Base-by-base conservation (phyloP, 345 rosid genomes). In the Syzygium aromaticum region DNA sequence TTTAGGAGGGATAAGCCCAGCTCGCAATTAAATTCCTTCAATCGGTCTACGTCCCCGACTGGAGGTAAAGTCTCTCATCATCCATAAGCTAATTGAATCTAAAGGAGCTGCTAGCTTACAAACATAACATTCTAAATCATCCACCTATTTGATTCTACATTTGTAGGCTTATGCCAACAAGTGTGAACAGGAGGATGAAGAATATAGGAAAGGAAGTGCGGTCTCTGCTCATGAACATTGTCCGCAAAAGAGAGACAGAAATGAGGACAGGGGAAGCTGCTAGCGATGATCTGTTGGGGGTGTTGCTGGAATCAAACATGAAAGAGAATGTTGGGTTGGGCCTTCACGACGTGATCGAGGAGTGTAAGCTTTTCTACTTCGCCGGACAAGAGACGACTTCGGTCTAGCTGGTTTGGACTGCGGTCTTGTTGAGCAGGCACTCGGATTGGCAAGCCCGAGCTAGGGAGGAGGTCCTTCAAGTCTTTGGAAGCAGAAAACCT, bases 351-450 rank as follows among this genome's bases (percentile, higher is more conserved):
- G 87, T 93, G 49, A 92, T 94, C 28, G 97, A 92, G 80, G 96
- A 94, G 64, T 94, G 98, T 86, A 94, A 94, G 87, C 87, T 92
- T 49, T 92, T 95, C 87, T 95, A 94, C 87, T 87, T 94, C 23
- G 96, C 96, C n/a, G 95, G 98, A 49, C 95, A 95, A 87, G 94
- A 92, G 67, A 93, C 95, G 33, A 92, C 95, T 21, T 86, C 95
- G 43, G 87, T 90, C 54, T 86, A 94, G 86, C 88, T 93, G 64
- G 91, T 91, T 53, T 94, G 97, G 98, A 87, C 94, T 21, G 73
- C 90, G 87, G 87, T 95, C 88, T 88, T 93, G 83, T 61, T 94
- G 86, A 89, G 94, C 84, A 87, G 90, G 33, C 93, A 94, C 86
- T 93, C 90, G 63, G 89, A 90, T n/a, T 93, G 97, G 97, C 97